Evolutionary conservation across 495 filamentous ascomycete genomes (phyloP), one percentile per base, ranked within the genome.

Genomic region (Rhypophila decipiens): DNA sequence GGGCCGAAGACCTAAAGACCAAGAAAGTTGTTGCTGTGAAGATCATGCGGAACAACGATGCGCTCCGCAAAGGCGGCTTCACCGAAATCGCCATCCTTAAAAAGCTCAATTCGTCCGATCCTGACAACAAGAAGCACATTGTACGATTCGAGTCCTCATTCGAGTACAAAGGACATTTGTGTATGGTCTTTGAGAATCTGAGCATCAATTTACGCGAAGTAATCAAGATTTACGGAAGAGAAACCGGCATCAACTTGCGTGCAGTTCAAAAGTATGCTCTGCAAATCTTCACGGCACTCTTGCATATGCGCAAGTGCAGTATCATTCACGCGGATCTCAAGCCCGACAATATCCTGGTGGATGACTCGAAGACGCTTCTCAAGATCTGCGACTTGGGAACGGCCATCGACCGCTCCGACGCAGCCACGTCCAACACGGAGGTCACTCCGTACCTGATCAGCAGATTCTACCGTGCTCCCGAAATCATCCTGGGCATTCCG

Each of bases 311-410:
- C 53, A 89, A 88, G 59, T 90, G 86, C 75, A 87, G 90, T 66
- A 87, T 97, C 60, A 70, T 98, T 31, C 93, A 98, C 60, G 90
- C 90, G 2, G 93, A 98, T 71, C 64, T 98, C 50, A 98, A 98
- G 62, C 93, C 93, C 3, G 93, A 98, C 77, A 98, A 98, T 57
- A 86, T 98, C 24, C 73, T 98, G 53, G 83, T 91, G 46, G 95
- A 90, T 54, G 90, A 95, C 52, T 78, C 75, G 39, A 84, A 86
- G 42, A 95, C 86, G 47, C 55, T 88, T 18, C 77, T 97, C 49
- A 98, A 97, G 67, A 85, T 98, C 29, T 96, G 91, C 65, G 93
- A 98, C 72, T 65, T 98, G 57, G 93, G 93, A 18, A 96, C 94
- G 17, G 94, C 93, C 13, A 90, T 87, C 22, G 86, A 95, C 57